Evolutionary conservation across 441 rosid species (phyloP).

Genomic region (Aquilaria agallochum): DNA sequence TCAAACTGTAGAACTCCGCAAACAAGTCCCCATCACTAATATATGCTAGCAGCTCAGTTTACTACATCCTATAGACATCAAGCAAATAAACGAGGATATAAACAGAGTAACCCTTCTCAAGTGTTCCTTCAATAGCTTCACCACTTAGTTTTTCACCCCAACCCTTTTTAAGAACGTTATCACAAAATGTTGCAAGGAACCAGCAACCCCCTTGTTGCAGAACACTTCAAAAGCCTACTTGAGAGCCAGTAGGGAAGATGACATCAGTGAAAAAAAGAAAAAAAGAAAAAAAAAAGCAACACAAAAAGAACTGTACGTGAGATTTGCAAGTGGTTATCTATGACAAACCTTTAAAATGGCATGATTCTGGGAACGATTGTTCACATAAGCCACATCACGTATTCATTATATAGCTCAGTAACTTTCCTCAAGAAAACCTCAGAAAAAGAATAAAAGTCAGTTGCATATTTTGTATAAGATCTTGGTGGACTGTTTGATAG

Average conservation of each 20-base stretch:
- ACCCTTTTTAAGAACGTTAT: constrained; percentile 50
- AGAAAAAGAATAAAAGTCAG: constrained; percentile 14
- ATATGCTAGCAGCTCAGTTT: constrained; percentile 39
- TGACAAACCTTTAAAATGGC: constrained; percentile 41
- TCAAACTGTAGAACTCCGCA: constrained; percentile 48
- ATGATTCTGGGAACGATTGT: constrained; percentile 42
- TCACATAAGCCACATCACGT: constrained; percentile 32
- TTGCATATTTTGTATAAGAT: background rate
- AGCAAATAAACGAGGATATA: background rate
- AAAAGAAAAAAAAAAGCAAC: background rate
- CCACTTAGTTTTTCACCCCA: constrained; percentile 44
- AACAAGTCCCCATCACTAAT: constrained; percentile 48
- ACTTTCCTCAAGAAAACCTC: constrained; percentile 50
- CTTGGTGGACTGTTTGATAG: background rate
- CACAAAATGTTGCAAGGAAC: constrained; percentile 47
- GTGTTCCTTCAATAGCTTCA: constrained; percentile 50
- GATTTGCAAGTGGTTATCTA: background rate
- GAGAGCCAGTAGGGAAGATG: constrained; percentile 26
- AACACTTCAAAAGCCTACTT: constrained; percentile 52
- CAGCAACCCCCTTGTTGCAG: constrained; percentile 48
- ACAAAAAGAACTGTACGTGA: background rate
- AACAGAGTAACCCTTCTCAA: constrained; percentile 38
- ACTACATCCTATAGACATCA: constrained; percentile 27
- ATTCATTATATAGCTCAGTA: constrained; percentile 47
- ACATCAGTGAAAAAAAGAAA: constrained; percentile 1